Base-by-base conservation (phyloP, 2,329 filamentous ascomycete species). In the Curvularia eragrostidis region DNA sequence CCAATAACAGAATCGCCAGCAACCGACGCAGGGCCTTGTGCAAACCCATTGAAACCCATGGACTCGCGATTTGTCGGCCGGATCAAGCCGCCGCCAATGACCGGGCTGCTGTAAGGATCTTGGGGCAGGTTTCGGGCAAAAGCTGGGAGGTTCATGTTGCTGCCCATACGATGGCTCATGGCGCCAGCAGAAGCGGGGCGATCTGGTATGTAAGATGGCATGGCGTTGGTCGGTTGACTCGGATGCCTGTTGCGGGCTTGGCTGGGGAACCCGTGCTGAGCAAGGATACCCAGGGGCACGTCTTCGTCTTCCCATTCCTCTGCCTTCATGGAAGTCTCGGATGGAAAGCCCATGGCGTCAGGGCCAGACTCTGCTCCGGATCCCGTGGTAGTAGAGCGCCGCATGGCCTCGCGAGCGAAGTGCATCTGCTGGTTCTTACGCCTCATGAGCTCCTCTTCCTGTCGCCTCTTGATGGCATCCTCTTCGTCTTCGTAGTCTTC, bases 231-330 rank as follows among this genome's bases (percentile, higher is more conserved):
- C 13, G 72, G 73, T 51, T 72, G 69, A 18, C 57, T 68, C 7
- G 73, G 74, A 2, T 62, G 52, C 32, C 62, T 66, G 58, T 64
- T 68, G 30, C 68, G 69, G 38, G 62, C 49, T 44, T 65, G 61
- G 53, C 61, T 73, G 8, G 75, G 75, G 48, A 77, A 77, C 28
- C 73, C 74, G 59, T 78, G 75, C 30, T 73, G 69, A 12, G 66
- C 66, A 19, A 78, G 69, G 36, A 78, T 74, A n/a, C 73, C 75
- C 10, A 78, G 62, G 26, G 75, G 75, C 23, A 77, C 65, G 46
- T 78, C 75, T 48, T 77, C 75, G 15, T 77, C 73, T 48, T 71
- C 68, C 74, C 73, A 77, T 47, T 77, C 69, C 46, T 75, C 73
- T 13, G 73, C 72, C 52, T 75, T 66, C 52, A 73, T 59, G 4